Conservation (phyloP, 305 asterid genomes). For the Lippia alba region DNA sequence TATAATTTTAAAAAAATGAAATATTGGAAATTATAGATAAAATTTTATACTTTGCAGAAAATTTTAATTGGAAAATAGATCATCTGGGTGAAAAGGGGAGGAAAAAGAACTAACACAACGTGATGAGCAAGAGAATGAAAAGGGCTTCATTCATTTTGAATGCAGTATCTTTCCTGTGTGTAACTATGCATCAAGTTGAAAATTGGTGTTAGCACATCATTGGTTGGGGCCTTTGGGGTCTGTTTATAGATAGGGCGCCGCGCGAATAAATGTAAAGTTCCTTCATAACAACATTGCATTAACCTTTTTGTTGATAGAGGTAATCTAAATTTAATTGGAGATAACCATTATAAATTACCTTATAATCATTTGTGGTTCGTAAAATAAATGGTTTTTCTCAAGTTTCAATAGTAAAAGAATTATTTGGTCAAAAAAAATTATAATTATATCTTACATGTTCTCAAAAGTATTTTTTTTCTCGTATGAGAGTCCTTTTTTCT, state of each 20-base stretch:
- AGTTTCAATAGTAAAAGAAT: too few relatives aligned
- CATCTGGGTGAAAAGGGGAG: neutral
- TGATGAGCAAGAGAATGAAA: neutral
- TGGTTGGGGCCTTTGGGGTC: neutral
- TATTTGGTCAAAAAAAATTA: too few relatives aligned
- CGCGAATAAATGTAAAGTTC: neutral
- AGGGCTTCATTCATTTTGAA: neutral
- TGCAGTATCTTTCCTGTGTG: neutral
- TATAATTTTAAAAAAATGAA: too few relatives aligned
- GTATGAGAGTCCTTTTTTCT: too few relatives aligned
- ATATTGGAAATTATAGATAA: too few relatives aligned
- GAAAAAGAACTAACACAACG: constrained; percentile 2
- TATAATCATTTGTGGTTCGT: too few relatives aligned
- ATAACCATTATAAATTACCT: too few relatives aligned
- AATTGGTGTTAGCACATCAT: neutral
- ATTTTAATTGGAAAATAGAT: too few relatives aligned
- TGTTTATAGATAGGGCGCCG: neutral
- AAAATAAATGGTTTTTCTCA: too few relatives aligned
- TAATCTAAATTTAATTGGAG: neutral
- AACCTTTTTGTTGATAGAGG: neutral
- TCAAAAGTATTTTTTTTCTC: too few relatives aligned
- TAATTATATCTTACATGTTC: too few relatives aligned
- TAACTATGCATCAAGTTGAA: neutral
- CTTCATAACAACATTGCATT: neutral
- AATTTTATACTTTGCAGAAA: too few relatives aligned